Evolutionary conservation across 805 yeast species (phyloP).

Genomic region (Kregervanrija delftensis): DNA sequence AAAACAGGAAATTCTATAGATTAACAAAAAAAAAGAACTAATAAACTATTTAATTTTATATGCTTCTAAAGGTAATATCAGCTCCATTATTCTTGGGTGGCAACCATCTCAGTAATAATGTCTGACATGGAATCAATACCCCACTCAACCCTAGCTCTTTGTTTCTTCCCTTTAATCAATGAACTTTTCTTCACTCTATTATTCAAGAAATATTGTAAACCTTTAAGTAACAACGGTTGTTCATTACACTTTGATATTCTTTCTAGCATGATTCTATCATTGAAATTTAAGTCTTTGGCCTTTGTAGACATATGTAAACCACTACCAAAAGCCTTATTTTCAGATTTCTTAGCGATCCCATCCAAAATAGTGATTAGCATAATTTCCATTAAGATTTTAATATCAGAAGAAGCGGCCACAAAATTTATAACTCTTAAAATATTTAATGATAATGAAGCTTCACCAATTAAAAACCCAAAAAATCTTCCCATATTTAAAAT

Average conservation of each 20-base stretch:
- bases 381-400: constrained; percentile 65
- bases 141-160: constrained; percentile 57
- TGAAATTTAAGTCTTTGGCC: constrained; percentile 27
- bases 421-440: constrained; percentile 68
- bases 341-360: constrained; percentile 56
- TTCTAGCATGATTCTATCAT: constrained; percentile 27
- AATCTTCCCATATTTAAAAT: constrained; percentile 72
- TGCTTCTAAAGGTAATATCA: not conserved
- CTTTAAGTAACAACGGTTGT: constrained; percentile 52
- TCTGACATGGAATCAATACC: constrained; percentile 51
- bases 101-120: constrained; percentile 36
- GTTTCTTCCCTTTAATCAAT: constrained; percentile 46
- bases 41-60: too few relatives aligned
- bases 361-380: constrained; percentile 63
- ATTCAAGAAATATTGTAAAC: constrained; percentile 56
- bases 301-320: constrained; percentile 29
- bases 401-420: constrained; percentile 54
- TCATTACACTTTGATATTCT: constrained; percentile 47
- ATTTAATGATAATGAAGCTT: constrained; percentile 68
- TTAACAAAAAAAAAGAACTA: too few relatives aligned
- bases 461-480: constrained; percentile 69
- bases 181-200: constrained; percentile 39
- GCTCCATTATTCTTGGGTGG: constrained; percentile 6
- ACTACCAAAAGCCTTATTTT: constrained; percentile 37
- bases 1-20: too few relatives aligned